phyloP scores from a whole-genome alignment of 225 moss, liverwort and hornwort genomes.

The Pleurozium schreberi region DNA sequence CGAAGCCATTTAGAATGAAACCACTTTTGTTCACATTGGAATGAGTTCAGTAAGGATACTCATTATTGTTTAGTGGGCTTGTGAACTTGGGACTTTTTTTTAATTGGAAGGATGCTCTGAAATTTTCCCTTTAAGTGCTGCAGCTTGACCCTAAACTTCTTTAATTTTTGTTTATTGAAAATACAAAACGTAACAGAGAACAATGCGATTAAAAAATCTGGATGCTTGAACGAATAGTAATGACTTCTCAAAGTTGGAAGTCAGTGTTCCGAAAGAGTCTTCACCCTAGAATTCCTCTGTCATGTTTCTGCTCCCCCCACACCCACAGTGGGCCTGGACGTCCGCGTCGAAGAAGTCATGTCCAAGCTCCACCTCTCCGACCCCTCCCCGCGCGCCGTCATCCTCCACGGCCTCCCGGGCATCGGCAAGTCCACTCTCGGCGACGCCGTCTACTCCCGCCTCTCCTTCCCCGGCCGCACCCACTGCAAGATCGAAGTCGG shows the following conservation, averaged over 20 bases:
- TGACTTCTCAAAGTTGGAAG: neutral
- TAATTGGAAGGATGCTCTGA: too few relatives aligned
- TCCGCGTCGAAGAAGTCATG: conserved; percentile 41
- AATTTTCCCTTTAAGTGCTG: neutral
- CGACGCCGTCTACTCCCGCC: conserved; percentile 37
- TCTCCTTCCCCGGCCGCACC: conserved; percentile 33
- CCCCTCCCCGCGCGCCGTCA: conserved; percentile 23
- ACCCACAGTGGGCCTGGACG: conserved; percentile 54
- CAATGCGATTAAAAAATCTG: neutral
- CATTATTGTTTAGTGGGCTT: neutral
- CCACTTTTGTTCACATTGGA: neutral
- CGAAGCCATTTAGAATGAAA: neutral
- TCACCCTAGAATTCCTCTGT: neutral
- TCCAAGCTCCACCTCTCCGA: conserved; percentile 17
- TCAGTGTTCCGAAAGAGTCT: neutral
- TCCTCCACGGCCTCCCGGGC: conserved; percentile 61
- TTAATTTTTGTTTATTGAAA: neutral
- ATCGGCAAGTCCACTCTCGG: conserved; percentile 70
- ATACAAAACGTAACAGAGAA: neutral
- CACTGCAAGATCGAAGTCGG: conserved; percentile 65
- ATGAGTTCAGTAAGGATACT: neutral
- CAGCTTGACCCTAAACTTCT: neutral
- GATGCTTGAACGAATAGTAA: too few relatives aligned
- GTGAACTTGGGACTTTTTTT: neutral
- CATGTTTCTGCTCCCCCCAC: too few relatives aligned